Evolutionary conservation across 225 moss, liverwort and hornwort genomes (phyloP).

Genomic region (Pleurozium schreberi): DNA sequence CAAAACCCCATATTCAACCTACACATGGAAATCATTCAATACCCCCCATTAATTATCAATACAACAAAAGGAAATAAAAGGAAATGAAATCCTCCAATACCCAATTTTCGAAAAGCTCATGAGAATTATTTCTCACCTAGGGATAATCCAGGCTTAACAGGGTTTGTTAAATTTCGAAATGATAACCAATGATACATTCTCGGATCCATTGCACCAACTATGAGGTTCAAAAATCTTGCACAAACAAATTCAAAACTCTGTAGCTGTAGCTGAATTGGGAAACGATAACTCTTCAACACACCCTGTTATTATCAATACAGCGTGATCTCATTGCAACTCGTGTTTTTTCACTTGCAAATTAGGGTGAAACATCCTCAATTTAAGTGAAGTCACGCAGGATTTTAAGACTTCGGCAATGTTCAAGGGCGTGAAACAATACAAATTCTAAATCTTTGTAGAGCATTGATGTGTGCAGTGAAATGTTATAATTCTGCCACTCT

Average conservation of each 20-base stretch:
- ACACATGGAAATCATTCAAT: not conserved
- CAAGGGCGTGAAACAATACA: not conserved
- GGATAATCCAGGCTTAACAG: not conserved
- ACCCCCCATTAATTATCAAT: too few species aligned
- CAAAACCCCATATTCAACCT: constrained; percentile 27
- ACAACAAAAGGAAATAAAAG: not conserved
- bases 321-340: not conserved
- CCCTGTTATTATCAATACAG: not conserved
- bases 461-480: not conserved
- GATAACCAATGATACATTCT: not conserved
- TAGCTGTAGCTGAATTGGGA: not conserved
- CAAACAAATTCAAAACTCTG: not conserved
- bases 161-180: not conserved
- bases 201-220: not conserved
- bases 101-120: too few species aligned
- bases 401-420: not conserved
- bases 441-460: too few species aligned
- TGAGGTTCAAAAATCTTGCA: not conserved
- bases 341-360: not conserved
- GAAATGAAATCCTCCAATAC: too few species aligned
- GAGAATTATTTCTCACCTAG: not conserved
- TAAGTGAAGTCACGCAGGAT: too few species aligned
- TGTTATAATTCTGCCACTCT: not conserved
- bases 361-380: not conserved
- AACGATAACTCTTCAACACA: too few species aligned